A percentile compares a stretch with the other conserved stretches of the same genome.
These are phyloP conservation scores for Candida berthetii DNA, from an alignment of 805 yeast species.

Conservation along the genomic window DNA sequence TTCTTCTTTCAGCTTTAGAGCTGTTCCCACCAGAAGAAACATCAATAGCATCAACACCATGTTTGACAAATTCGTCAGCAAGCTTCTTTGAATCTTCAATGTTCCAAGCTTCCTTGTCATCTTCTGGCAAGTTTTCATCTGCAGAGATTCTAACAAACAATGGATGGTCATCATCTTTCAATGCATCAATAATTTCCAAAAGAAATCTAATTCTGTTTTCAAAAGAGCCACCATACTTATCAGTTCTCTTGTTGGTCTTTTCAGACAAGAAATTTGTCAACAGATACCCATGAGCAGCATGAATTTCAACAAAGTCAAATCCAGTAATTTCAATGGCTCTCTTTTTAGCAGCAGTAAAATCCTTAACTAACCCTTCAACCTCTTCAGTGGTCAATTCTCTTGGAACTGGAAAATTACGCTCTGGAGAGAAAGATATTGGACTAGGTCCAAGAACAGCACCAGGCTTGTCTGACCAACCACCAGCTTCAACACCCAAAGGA, in stretches of 20 bases:
- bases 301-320: conserved; percentile 57
- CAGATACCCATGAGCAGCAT: conserved; percentile 56
- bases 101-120: conserved; percentile 32
- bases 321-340: conserved; percentile 44
- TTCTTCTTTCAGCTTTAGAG: conserved; percentile 23
- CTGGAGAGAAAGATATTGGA: conserved; percentile 23
- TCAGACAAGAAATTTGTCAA: conserved; percentile 39
- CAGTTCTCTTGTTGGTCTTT: conserved; percentile 43
- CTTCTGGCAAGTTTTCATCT: conserved; percentile 26
- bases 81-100: conserved; percentile 37
- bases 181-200: conserved; percentile 38
- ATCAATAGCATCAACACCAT: conserved; percentile 47
- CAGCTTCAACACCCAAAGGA: conserved; percentile 23
- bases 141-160: conserved; percentile 43
- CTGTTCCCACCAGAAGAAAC: conserved; percentile 48
- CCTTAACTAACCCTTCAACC: conserved; percentile 31
- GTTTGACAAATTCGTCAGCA: conserved; percentile 30
- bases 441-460: conserved; percentile 40
- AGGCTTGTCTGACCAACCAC: conserved; percentile 32
- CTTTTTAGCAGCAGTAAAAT: conserved; percentile 40
- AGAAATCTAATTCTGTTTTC: conserved; percentile 47
- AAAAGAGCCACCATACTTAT: conserved; percentile 53
- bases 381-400: conserved; percentile 36
- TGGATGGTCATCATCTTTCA: conserved; percentile 38
- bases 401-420: conserved; percentile 23